Evolutionary conservation across 768 basidiomycete species (phyloP).

Genomic region (Hypsizygus marmoreus): DNA sequence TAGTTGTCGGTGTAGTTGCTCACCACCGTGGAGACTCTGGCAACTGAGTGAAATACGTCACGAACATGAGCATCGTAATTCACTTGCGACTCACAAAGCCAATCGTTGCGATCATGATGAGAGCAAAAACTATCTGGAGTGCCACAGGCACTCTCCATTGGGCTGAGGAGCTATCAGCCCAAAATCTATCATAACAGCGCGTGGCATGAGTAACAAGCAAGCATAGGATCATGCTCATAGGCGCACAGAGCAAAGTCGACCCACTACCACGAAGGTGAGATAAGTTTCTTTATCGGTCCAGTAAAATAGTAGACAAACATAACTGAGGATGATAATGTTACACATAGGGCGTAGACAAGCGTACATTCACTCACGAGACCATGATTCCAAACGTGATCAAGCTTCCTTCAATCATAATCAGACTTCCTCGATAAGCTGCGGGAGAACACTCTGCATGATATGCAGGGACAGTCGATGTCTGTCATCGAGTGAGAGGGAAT

Average conservation of each 20-base stretch:
- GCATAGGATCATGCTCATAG: background rate
- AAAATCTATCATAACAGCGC: conserved; percentile 46
- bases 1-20: background rate
- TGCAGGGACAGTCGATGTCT: conserved; percentile 67
- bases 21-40: conserved; percentile 65
- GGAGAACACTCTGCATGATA: conserved; percentile 71
- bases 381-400: conserved; percentile 66
- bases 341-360: too few relatives aligned
- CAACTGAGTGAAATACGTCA: conserved; percentile 33
- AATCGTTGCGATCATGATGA: conserved; percentile 53
- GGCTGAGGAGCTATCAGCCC: conserved; percentile 48
- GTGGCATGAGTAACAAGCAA: background rate
- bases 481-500: background rate
- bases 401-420: conserved; percentile 68
- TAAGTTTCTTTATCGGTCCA: background rate
- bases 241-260: conserved; percentile 62
- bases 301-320: conserved; percentile 7
- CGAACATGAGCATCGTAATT: background rate
- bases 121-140: conserved; percentile 56
- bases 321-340: conserved; percentile 1
- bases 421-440: conserved; percentile 55
- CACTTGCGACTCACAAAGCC: conserved; percentile 42
- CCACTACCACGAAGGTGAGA: conserved; percentile 41
- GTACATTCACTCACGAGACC: conserved; percentile 56
- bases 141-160: conserved; percentile 69